These are phyloP conservation scores for Exophiala spinifera DNA, from an alignment of 2,329 filamentous ascomycete species.

Conservation along the genomic window DNA sequence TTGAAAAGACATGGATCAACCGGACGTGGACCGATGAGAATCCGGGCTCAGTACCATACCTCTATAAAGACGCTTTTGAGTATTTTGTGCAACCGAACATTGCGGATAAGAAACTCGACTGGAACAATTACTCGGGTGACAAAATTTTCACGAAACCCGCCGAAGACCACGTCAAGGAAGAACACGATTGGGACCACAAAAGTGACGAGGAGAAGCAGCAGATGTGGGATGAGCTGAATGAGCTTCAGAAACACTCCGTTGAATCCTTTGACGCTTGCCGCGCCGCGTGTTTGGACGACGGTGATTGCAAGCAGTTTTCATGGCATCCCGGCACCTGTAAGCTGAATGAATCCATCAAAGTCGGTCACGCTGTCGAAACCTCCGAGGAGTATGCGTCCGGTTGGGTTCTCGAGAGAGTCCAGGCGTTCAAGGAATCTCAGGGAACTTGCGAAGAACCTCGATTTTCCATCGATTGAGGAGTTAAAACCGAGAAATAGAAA, in stretches of 20 bases:
- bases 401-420: conserved; percentile 19
- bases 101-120: conserved; percentile 15
- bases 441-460: conserved; percentile 11
- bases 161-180: conserved; percentile 18
- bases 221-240: conserved; percentile 17
- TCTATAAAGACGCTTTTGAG: conserved; percentile 22
- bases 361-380: conserved; percentile 12
- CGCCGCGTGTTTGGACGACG: conserved; percentile 16
- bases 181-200: conserved; percentile 22
- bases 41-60: conserved; percentile 16
- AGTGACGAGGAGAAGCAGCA: conserved; percentile 20
- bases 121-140: conserved; percentile 24
- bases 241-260: conserved; percentile 11
- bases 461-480: not conserved
- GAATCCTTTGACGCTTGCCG: conserved; percentile 16
- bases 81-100: conserved; percentile 19
- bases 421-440: conserved; percentile 13
- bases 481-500: not conserved
- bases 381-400: conserved; percentile 17
- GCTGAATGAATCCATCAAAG: conserved; percentile 13
- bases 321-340: conserved; percentile 24
- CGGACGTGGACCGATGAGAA: conserved; percentile 19
- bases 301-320: conserved; percentile 19
- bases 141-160: conserved; percentile 17
- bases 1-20: conserved; percentile 24